These are phyloP conservation scores for Xylariales sp. DNA, from an alignment of 2,329 filamentous ascomycete species.

Conservation along the genomic window DNA sequence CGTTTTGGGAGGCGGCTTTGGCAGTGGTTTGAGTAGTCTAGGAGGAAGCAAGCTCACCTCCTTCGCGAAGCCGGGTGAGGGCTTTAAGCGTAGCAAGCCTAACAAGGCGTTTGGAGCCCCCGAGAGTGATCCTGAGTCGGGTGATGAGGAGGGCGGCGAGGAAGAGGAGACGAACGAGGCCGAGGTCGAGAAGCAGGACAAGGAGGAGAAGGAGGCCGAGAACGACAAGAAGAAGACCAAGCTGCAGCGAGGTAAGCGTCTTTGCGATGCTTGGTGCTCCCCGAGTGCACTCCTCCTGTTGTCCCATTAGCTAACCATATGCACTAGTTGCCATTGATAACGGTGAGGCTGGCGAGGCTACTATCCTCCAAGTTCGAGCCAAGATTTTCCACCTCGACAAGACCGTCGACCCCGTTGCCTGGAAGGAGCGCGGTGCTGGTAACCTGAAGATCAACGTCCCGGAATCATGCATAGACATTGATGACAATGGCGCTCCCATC, in stretches of 20 bases:
- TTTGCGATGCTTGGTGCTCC: too few relatives aligned
- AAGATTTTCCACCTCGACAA: conserved; percentile 81
- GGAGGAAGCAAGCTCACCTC: conserved; percentile 50
- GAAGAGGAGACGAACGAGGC: conserved; percentile 35
- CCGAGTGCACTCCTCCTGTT: too few relatives aligned
- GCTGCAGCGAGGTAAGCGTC: conserved; percentile 64
- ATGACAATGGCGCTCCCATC: conserved; percentile 39
- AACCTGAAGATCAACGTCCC: conserved; percentile 80
- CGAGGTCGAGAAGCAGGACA: conserved; percentile 44
- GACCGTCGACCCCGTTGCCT: conserved; percentile 53
- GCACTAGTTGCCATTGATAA: conserved; percentile 66
- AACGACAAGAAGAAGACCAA: conserved; percentile 60
- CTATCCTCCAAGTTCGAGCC: conserved; percentile 69
- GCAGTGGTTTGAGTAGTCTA: conserved; percentile 31
- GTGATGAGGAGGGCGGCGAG: conserved; percentile 34
- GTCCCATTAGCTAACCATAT: not conserved
- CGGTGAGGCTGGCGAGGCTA: conserved; percentile 79
- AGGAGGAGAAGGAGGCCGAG: conserved; percentile 33
- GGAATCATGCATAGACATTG: conserved; percentile 49
- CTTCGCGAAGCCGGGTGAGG: conserved; percentile 63
- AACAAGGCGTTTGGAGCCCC: conserved; percentile 75
- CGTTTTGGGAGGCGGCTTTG: conserved; percentile 45
- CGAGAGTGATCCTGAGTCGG: conserved; percentile 57
- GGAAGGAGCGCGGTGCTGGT: conserved; percentile 87
- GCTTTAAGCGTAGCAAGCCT: conserved; percentile 54